phyloP scores from a whole-genome alignment of 2,329 filamentous ascomycete genomes.

The Trichoderma koningiopsis region DNA sequence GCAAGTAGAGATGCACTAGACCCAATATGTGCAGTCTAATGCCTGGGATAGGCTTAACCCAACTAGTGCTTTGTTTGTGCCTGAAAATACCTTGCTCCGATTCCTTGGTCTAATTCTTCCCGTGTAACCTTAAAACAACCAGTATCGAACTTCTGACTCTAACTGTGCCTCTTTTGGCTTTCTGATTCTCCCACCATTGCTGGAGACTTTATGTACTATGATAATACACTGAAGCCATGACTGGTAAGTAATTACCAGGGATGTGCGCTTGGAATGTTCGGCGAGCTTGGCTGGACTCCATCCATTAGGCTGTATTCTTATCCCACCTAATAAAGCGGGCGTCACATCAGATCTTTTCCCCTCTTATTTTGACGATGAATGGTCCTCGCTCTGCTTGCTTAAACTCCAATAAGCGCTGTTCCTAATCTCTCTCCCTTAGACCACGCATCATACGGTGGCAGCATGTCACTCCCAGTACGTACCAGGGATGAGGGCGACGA shows the following conservation, averaged over 20 bases:
- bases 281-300: background rate
- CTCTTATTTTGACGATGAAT: background rate
- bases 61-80: background rate
- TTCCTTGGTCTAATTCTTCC: background rate
- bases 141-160: background rate
- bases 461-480: slow-evolving; percentile 30
- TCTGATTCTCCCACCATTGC: background rate
- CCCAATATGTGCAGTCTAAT: background rate
- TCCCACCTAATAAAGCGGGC: background rate
- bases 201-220: background rate
- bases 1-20: background rate
- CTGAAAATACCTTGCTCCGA: background rate
- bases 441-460: slow-evolving; percentile 11
- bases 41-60: background rate
- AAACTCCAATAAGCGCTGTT: background rate
- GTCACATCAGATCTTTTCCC: background rate
- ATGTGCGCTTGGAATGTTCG: background rate
- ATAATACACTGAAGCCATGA: background rate
- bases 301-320: background rate
- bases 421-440: slow-evolving; percentile 3
- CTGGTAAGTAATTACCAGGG: slow-evolving; percentile 11
- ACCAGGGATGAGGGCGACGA: slow-evolving; percentile 39
- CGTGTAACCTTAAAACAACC: slow-evolving; percentile 6
- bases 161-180: background rate
- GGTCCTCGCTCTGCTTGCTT: background rate